These are phyloP conservation scores for Lichenothelia convexa DNA, from an alignment of 495 filamentous ascomycete species.

Conservation along the genomic window DNA sequence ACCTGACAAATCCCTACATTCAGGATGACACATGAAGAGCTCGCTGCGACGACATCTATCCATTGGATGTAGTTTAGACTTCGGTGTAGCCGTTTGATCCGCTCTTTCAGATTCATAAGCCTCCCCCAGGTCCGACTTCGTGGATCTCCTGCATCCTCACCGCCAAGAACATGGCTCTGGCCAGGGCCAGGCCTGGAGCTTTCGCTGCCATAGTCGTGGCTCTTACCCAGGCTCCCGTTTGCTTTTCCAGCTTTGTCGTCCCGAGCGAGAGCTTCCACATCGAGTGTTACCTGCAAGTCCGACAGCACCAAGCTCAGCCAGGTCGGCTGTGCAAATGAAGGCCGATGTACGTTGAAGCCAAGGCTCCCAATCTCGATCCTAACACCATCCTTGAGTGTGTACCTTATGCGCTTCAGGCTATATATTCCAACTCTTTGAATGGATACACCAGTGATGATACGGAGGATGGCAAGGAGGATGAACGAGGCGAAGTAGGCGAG, in stretches of 20 bases:
- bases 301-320: slow-evolving; percentile 83
- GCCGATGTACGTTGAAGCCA: slow-evolving; percentile 71
- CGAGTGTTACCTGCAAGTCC: slow-evolving; percentile 68
- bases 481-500: slow-evolving; percentile 83
- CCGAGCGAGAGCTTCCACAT: slow-evolving; percentile 48
- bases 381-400: slow-evolving; percentile 69
- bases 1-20: slow-evolving; percentile 73
- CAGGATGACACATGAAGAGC: slow-evolving; percentile 51
- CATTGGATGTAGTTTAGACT: slow-evolving; percentile 76
- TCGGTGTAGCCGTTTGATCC: slow-evolving; percentile 67
- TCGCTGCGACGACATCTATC: slow-evolving; percentile 76
- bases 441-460: slow-evolving; percentile 82
- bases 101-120: slow-evolving; percentile 59
- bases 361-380: slow-evolving; percentile 79
- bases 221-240: background rate
- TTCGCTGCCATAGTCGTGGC: background rate
- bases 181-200: background rate
- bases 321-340: slow-evolving; percentile 90
- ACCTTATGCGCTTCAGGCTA: slow-evolving; percentile 74
- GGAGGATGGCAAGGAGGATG: slow-evolving; percentile 79
- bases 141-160: slow-evolving; percentile 10
- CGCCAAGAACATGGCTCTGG: background rate
- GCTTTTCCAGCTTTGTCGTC: slow-evolving; percentile 13
- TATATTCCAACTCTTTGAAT: slow-evolving; percentile 90
- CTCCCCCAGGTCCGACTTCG: slow-evolving; percentile 62